Percentiles rank a stretch among this genome's conserved stretches.
Conservation (phyloP, 192 early-diverging fungal species). For the Backusella circina region DNA sequence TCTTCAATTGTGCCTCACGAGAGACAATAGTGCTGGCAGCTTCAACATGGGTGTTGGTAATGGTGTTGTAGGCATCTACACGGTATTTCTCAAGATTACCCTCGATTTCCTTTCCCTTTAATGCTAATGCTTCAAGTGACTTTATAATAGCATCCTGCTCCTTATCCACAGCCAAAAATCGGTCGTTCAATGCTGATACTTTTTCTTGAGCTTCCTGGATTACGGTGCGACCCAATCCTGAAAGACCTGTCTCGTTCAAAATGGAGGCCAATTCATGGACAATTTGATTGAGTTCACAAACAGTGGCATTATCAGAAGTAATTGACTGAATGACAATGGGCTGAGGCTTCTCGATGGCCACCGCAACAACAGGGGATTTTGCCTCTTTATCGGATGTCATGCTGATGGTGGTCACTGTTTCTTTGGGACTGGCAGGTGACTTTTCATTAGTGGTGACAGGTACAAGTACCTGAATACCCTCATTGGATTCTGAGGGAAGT, state of each 20-base stretch:
- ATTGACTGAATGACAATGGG: neutral
- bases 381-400: neutral
- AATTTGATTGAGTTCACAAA: conserved; percentile 23
- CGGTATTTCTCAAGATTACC: conserved; percentile 56
- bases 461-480: neutral
- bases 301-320: conserved; percentile 23
- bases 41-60: conserved; percentile 41
- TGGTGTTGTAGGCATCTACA: conserved; percentile 43
- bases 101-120: conserved; percentile 45
- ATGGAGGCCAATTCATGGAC: conserved; percentile 20
- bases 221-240: conserved; percentile 50
- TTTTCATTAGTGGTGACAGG: neutral
- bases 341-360: neutral
- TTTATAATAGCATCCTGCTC: conserved; percentile 23
- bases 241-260: conserved; percentile 21
- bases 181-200: conserved; percentile 37
- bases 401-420: neutral
- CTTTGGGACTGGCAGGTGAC: neutral
- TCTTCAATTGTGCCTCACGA: conserved; percentile 46
- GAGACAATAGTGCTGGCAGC: conserved; percentile 37
- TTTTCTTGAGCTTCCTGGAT: conserved; percentile 55
- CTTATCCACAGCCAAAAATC: conserved; percentile 44
- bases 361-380: neutral
- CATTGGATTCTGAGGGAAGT: neutral
- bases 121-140: conserved; percentile 23